Base-by-base conservation (phyloP, 2,329 filamentous ascomycete genomes). In the Plectosphaerella sp. region DNA sequence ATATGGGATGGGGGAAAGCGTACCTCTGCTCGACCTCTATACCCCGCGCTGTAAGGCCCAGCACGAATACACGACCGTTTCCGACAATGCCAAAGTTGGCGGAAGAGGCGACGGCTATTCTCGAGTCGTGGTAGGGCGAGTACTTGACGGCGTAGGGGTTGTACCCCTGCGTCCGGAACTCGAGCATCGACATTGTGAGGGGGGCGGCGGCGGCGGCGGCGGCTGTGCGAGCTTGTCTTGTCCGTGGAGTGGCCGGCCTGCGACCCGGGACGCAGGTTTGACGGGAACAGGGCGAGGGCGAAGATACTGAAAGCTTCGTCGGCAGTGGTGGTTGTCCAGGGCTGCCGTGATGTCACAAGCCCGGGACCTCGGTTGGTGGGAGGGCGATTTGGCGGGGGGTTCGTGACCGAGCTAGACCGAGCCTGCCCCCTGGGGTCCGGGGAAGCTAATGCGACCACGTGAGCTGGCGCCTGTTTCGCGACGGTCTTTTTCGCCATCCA, bases 111-210 rank as follows among this genome's bases (percentile, higher is more conserved):
- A 97, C 91, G 52, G 93, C 93, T 58, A 99, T 84, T 57, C 92
- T 86, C 59, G 89, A 94, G 75, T 97, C 94, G 75, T 95, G 96
- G 76, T 97, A 99, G 7, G 94, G 94, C 52, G 93, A 97, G 78
- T 97, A 99, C 73, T 97, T 96, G 71, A 97, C 91, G 61, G 89
- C 90, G 73, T 96, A 97, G 63, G 92, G 92, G 71, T 97, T 96
- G 80, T 84, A 97, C 64, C 94, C 94, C 67, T 90, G 82, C 20
- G 94, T 97, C 58, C 89, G 88, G 74, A 89, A 97, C 73, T 97
- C 91, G 62, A 97, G 86, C 91, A 97, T 97, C 37, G 70, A 49
- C 48, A 49, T 49, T 37, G 7, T 49, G 25, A 64, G 57, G 66
- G 76, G 75, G 70, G 72, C 71, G 72, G 75, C 75, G n/a, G n/a